phyloP scores from a whole-genome alignment of 2,329 filamentous ascomycete species.

The Apiospora kogelbergensis region DNA sequence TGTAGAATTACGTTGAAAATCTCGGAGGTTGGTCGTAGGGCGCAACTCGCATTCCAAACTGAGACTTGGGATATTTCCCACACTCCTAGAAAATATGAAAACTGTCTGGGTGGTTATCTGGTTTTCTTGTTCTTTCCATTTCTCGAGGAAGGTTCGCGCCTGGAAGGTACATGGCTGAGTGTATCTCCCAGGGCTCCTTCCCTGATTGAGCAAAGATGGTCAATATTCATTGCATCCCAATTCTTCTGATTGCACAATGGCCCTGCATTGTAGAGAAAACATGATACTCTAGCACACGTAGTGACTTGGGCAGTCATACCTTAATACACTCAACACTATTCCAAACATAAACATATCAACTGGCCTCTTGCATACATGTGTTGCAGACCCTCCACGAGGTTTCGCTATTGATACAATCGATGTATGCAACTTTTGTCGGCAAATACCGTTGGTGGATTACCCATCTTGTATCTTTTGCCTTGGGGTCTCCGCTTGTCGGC shows the following conservation, averaged over 20 bases:
- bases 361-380: too few species aligned
- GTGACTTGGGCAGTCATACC: too few species aligned
- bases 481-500: not conserved
- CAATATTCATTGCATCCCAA: too few species aligned
- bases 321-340: too few species aligned
- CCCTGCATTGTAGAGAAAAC: too few species aligned
- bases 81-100: too few species aligned
- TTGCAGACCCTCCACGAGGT: not conserved
- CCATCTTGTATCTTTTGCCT: not conserved
- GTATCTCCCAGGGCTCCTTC: not conserved
- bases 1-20: not conserved
- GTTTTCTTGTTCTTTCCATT: not conserved
- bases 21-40: not conserved
- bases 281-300: too few species aligned
- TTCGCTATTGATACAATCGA: not conserved
- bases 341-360: too few species aligned
- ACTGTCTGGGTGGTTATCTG: not conserved
- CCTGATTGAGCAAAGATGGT: not conserved
- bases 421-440: not conserved
- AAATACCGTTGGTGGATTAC: not conserved
- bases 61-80: too few species aligned
- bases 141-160: not conserved
- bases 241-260: too few species aligned
- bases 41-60: not conserved
- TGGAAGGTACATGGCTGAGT: not conserved